phyloP scores from a whole-genome alignment of 768 basidiomycete species.

The Rubroboletus pulcherrimus region DNA sequence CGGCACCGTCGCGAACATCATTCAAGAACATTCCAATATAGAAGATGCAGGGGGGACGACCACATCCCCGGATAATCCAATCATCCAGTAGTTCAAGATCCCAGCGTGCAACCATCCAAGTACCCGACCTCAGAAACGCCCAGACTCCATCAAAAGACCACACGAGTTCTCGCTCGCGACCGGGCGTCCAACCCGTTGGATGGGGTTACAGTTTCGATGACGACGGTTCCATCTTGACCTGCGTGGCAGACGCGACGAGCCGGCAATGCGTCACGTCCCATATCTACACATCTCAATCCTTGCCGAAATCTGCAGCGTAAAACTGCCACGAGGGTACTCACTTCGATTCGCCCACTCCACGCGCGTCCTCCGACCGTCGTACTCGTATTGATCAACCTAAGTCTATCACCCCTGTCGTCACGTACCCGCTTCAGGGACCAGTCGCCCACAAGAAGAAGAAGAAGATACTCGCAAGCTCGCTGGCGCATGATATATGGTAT shows the following conservation, averaged over 20 bases:
- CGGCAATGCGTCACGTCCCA: conserved; percentile 39
- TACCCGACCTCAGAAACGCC: neutral
- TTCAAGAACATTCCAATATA: neutral
- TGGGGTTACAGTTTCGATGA: conserved; percentile 14
- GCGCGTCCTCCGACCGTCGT: conserved; percentile 28
- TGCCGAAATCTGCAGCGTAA: neutral
- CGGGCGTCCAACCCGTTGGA: neutral
- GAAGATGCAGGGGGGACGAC: too few species aligned
- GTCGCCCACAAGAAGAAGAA: neutral
- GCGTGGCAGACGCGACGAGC: conserved; percentile 42
- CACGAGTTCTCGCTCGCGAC: neutral
- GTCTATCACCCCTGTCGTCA: conserved; percentile 39
- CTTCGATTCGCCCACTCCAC: conserved; percentile 40
- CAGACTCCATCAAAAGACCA: neutral
- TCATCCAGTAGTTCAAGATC: neutral
- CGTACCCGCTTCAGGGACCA: neutral
- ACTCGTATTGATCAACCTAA: conserved; percentile 41
- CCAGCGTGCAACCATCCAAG: neutral
- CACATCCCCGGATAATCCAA: neutral
- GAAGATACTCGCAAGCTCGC: conserved; percentile 34
- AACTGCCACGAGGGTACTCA: conserved; percentile 13
- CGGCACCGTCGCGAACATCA: neutral
- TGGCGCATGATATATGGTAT: conserved; percentile 42
- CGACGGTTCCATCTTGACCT: conserved; percentile 35
- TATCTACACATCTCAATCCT: conserved; percentile 27